Evolutionary conservation across 2,329 filamentous ascomycete species (phyloP).

Genomic region (Diaporthe vaccinii): DNA sequence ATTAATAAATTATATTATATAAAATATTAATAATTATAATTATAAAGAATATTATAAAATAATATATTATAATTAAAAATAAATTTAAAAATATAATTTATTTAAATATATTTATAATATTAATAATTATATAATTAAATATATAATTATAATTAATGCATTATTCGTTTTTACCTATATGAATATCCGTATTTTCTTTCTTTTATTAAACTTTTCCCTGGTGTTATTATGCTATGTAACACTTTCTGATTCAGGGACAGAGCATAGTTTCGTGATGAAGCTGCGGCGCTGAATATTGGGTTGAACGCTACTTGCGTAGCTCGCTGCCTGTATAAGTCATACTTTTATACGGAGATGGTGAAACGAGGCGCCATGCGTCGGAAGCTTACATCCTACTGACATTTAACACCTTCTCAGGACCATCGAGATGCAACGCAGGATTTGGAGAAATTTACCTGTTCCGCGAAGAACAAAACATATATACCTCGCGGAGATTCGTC

Average conservation of each 20-base stretch:
- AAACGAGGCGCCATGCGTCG: neutral
- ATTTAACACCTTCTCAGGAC: neutral
- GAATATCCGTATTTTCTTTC: no score
- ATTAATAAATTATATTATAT: no score
- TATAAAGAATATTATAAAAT: no score
- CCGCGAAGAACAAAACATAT: neutral
- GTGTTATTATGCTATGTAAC: neutral
- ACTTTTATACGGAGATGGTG: neutral
- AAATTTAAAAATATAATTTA: no score
- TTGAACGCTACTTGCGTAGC: neutral
- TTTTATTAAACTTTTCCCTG: neutral
- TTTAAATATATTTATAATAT: no score
- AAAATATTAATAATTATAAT: no score
- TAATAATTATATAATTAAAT: no score
- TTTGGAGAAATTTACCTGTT: neutral
- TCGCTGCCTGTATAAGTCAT: neutral
- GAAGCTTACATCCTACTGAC: neutral
- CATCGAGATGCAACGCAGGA: no score
- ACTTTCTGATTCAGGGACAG: no score
- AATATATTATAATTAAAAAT: no score
- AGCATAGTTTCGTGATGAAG: neutral
- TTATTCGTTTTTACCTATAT: no score
- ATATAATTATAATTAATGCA: no score
- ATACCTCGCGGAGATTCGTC: neutral
- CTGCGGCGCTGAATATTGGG: neutral